These are phyloP conservation scores for Aschersonia sp. DNA, from an alignment of 2,329 filamentous ascomycete species.

Conservation along the genomic window DNA sequence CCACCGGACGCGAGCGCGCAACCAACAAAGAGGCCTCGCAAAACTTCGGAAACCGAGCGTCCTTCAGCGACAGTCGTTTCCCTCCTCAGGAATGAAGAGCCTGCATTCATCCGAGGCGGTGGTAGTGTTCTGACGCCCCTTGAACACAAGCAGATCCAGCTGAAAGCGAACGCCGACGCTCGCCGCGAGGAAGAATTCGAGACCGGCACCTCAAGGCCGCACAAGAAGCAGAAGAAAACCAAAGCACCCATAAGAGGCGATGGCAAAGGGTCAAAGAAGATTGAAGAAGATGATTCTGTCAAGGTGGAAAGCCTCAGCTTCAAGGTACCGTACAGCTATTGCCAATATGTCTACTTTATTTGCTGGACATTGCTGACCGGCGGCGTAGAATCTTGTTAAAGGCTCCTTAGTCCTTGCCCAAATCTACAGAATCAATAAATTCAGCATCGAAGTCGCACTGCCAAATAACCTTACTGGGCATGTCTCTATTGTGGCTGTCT, in stretches of 20 bases:
- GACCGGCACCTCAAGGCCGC: slow-evolving; percentile 25
- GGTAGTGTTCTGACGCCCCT: slow-evolving; percentile 81
- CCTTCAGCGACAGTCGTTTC: slow-evolving; percentile 25
- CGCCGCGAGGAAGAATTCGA: slow-evolving; percentile 67
- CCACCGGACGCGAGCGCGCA: slow-evolving; percentile 17
- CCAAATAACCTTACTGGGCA: slow-evolving; percentile 90
- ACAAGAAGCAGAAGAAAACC: slow-evolving; percentile 43
- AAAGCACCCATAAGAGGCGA: slow-evolving; percentile 33
- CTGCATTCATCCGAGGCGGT: slow-evolving; percentile 82
- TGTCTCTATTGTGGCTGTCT: slow-evolving; percentile 84
- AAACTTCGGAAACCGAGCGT: slow-evolving; percentile 8
- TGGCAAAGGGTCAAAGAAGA: slow-evolving; percentile 34
- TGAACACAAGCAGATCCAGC: slow-evolving; percentile 91
- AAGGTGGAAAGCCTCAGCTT: slow-evolving; percentile 80
- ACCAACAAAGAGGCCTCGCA: slow-evolving; percentile 17
- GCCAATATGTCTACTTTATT: not conserved
- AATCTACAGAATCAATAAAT: slow-evolving; percentile 63
- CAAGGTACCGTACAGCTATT: slow-evolving; percentile 44
- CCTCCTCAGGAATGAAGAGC: slow-evolving; percentile 61
- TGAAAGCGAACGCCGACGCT: slow-evolving; percentile 84
- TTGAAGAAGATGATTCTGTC: slow-evolving; percentile 36
- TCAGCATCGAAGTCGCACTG: slow-evolving; percentile 68
- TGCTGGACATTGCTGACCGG: not conserved
- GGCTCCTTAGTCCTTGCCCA: slow-evolving; percentile 83
- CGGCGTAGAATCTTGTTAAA: slow-evolving; percentile 55